Evolutionary conservation across 176 grass and related monocot genomes (phyloP).

Genomic region (Sorghum bicolor): Sorghum_bicolor_NCBIv3 NC_012871.2:57143001-57143500

Average conservation of each 20-base stretch:
- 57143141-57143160: slow-evolving; percentile 42
- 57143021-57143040: slow-evolving; percentile 75
- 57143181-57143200: slow-evolving; percentile 67
- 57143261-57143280: slow-evolving; percentile 38
- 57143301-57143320: slow-evolving; percentile 52
- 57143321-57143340: slow-evolving; percentile 36
- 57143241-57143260: slow-evolving; percentile 46
- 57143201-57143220: slow-evolving; percentile 56
- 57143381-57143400: slow-evolving; percentile 67
- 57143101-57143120: slow-evolving; percentile 64
- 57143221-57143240: slow-evolving; percentile 48
- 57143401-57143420: slow-evolving; percentile 77
- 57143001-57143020: slow-evolving; percentile 43
- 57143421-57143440: slow-evolving; percentile 32
- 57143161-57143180: slow-evolving; percentile 61
- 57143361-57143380: slow-evolving; percentile 32
- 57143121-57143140: slow-evolving; percentile 70
- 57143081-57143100: slow-evolving; percentile 74
- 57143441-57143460: slow-evolving; percentile 51
- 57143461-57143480: slow-evolving; percentile 57
- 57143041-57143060: slow-evolving; percentile 73
- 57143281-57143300: slow-evolving; percentile 65
- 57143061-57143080: slow-evolving; percentile 59
- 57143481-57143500: slow-evolving; percentile 68
- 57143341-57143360: slow-evolving; percentile 69